Conservation (phyloP, 257 asterid species). For the Rauvolfia tetraphylla region DNA sequence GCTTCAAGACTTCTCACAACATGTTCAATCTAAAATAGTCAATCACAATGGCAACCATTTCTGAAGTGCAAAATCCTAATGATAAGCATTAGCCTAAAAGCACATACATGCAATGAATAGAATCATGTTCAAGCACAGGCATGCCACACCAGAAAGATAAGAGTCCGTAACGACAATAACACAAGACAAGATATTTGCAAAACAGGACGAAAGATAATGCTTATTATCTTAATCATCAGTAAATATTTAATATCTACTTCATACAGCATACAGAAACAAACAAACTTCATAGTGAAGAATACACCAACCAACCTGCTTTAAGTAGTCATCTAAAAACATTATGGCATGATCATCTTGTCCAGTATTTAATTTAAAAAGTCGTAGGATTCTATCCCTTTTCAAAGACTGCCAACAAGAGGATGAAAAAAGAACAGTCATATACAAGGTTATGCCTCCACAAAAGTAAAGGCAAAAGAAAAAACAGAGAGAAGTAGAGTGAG, state of each 20-base stretch:
- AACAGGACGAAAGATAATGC: neutral
- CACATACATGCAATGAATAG: neutral
- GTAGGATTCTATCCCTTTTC: slow-evolving; percentile 64
- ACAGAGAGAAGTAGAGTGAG: neutral
- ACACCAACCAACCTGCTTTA: slow-evolving; percentile 58
- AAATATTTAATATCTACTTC: neutral
- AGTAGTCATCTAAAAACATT: slow-evolving; percentile 78
- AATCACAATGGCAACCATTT: slow-evolving; percentile 11
- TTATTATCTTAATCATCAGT: neutral
- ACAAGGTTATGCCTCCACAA: neutral
- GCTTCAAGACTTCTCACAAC: slow-evolving; percentile 60
- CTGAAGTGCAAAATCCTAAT: neutral
- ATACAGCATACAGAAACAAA: neutral
- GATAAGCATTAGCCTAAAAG: neutral
- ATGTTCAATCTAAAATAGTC: slow-evolving; percentile 56
- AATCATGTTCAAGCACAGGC: neutral
- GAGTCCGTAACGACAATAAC: neutral
- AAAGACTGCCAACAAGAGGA: slow-evolving; percentile 51
- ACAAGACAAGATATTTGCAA: no score
- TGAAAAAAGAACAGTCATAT: slow-evolving; percentile 4
- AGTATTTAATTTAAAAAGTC: slow-evolving; percentile 74
- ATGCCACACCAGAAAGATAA: neutral
- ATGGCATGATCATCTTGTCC: slow-evolving; percentile 98
- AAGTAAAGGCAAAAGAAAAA: slow-evolving; percentile 3
- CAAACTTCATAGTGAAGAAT: slow-evolving; percentile 5